Evolutionary conservation across 305 asterid genomes (phyloP), one percentile per base, ranked within the genome.

Genomic region (Solanum hybrid): DNA sequence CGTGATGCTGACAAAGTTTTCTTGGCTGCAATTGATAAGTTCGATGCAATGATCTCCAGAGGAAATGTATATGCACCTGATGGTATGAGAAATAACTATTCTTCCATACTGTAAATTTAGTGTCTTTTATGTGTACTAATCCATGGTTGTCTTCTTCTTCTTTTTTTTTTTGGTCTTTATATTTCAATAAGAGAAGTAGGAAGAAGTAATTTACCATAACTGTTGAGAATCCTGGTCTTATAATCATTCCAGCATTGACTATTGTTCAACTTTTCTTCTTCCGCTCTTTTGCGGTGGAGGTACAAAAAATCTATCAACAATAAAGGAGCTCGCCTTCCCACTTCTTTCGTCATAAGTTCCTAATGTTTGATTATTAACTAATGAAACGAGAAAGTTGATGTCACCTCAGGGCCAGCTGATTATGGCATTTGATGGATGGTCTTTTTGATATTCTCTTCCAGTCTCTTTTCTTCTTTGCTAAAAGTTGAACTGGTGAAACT

Each of bases 11-110:
- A 97, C 94, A 94, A 93, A 91, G 92, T 96, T 90, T 97, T 94
- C 98, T 85, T 97, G 95, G 98, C 99, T 86, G 98, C 99, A 87
- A 96, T 97, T 85, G 98, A 96, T 92, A 97, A 97, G 90, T 97
- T 97, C 87, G 98, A 95, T 27, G 98, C 98, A 85, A 96, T 97
- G 96, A 94, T 96, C 95, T 94, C 96, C 86, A 96, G 91, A 92
- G 94, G 97, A 94, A 97, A 95, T 88, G 91, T 56, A 75, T 92
- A 94, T 95, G 96, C 97, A 72, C 94, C 98, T 88, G 96, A 95
- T 91, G 98, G 98, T 96, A 94, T 89, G 92, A 80, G 90, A 80
- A 78, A 37, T 31, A 45, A 87, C 90, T 88, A 12, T 86, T 90
- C 78, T 79, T 86, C 32, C 6, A 27, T 87, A 17, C 78, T 75